A percentile compares a stretch with the other conserved stretches of the same genome.
phyloP scores from a whole-genome alignment of 169 alveolate species.

The Babesia bovis region DNA sequence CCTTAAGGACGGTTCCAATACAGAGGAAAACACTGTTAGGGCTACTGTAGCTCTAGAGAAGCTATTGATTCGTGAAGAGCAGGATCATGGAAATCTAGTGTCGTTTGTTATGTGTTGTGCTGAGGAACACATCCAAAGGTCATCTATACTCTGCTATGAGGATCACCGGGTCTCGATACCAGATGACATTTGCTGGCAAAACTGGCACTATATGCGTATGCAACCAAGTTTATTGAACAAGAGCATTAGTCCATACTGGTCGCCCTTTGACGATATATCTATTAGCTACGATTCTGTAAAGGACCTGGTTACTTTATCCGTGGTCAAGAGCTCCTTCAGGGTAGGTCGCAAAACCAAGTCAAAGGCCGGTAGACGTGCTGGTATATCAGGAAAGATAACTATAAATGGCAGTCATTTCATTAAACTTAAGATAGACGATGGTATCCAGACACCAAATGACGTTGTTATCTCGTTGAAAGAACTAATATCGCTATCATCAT shows the following conservation, averaged over 20 bases:
- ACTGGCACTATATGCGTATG: conserved; percentile 63
- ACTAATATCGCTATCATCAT: conserved; percentile 44
- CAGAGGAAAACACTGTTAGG: conserved; percentile 44
- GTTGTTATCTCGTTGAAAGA: conserved; percentile 51
- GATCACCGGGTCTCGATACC: conserved; percentile 35
- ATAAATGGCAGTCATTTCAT: conserved; percentile 49
- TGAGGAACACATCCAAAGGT: conserved; percentile 38
- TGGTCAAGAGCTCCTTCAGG: conserved; percentile 26
- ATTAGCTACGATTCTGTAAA: conserved; percentile 30
- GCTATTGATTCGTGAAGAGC: conserved; percentile 36
- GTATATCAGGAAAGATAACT: conserved; percentile 51
- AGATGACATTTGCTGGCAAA: conserved; percentile 46
- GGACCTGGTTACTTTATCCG: conserved; percentile 27
- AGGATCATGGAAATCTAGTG: conserved; percentile 21
- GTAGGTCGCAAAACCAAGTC: conserved; percentile 6
- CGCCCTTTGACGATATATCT: conserved; percentile 56
- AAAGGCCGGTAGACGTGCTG: conserved; percentile 14
- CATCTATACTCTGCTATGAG: conserved; percentile 47
- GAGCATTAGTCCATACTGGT: conserved; percentile 60
- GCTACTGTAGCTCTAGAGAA: conserved; percentile 57
- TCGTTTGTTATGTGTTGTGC: conserved; percentile 47
- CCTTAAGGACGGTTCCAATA: conserved; percentile 29
- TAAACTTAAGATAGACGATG: conserved; percentile 33
- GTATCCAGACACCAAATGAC: conserved; percentile 32
- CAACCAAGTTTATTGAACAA: conserved; percentile 54